Evolutionary conservation across 2,329 filamentous ascomycete species (phyloP).

Genomic region (Fusarium equiseti): DNA sequence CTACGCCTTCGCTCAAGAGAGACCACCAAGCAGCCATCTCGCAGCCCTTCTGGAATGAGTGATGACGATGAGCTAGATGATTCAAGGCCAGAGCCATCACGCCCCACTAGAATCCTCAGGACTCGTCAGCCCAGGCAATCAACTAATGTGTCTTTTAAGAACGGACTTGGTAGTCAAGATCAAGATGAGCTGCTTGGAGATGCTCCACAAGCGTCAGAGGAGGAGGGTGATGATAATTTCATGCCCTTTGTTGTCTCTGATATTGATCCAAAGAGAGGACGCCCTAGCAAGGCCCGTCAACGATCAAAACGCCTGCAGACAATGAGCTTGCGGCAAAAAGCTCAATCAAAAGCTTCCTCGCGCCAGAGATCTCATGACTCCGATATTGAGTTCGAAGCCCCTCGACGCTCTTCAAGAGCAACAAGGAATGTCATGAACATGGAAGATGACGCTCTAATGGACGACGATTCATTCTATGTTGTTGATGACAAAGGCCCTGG

Average conservation of each 20-base stretch:
- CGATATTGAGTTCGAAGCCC: constrained; percentile 66
- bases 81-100: constrained; percentile 14
- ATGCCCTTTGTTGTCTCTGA: constrained; percentile 54
- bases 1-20: constrained; percentile 46
- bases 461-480: constrained; percentile 68
- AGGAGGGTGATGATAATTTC: constrained; percentile 53
- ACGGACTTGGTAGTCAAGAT: constrained; percentile 40
- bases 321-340: constrained; percentile 25
- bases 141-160: constrained; percentile 46
- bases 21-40: constrained; percentile 39
- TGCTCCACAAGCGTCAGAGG: constrained; percentile 43
- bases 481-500: constrained; percentile 60
- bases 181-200: constrained; percentile 52
- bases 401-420: constrained; percentile 62
- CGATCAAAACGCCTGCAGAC: constrained; percentile 40
- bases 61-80: constrained; percentile 42
- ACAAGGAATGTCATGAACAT: constrained; percentile 60
- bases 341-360: constrained; percentile 1
- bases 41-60: constrained; percentile 20
- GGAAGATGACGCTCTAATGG: constrained; percentile 65
- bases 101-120: constrained; percentile 42
- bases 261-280: constrained; percentile 45
- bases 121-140: constrained; percentile 46
- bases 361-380: constrained; percentile 52
- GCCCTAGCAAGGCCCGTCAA: constrained; percentile 37